phyloP scores from a whole-genome alignment of 1,284 basidiomycete species.

The Cutaneotrichosporon mucoides region DNA sequence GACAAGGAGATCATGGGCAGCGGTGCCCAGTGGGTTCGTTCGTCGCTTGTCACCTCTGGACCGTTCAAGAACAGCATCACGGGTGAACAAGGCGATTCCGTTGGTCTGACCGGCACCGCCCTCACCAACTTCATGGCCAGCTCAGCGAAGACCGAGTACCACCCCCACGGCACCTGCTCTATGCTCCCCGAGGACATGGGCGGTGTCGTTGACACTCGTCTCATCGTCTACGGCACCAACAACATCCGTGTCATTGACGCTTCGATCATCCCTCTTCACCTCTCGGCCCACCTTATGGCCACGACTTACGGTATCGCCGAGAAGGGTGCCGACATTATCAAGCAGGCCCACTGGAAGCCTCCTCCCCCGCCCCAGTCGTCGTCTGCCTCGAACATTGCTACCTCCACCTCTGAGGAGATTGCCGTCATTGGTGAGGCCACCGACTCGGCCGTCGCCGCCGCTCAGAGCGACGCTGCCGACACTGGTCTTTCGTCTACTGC shows the following conservation, averaged over 20 bases:
- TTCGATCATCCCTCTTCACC: conserved; percentile 50
- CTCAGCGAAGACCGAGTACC: conserved; percentile 51
- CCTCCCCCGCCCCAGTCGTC: conserved; percentile 6
- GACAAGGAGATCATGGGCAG: conserved; percentile 40
- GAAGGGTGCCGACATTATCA: conserved; percentile 62
- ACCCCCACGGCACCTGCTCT: conserved; percentile 60
- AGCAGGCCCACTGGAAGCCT: conserved; percentile 25
- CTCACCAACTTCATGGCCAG: conserved; percentile 39
- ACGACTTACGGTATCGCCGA: conserved; percentile 67
- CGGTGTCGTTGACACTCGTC: conserved; percentile 62
- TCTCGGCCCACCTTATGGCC: conserved; percentile 49
- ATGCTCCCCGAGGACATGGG: conserved; percentile 62
- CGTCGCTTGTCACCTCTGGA: conserved; percentile 24
- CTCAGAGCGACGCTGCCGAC: conserved; percentile 14
- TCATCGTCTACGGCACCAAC: conserved; percentile 60
- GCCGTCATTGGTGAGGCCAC: conserved; percentile 31
- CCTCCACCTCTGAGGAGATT: conserved; percentile 9
- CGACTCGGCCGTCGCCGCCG: conserved; percentile 25
- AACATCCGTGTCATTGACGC: conserved; percentile 53
- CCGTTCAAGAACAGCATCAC: conserved; percentile 33
- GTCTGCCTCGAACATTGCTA: not conserved
- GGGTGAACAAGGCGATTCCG: conserved; percentile 29
- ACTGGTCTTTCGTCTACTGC: conserved; percentile 17
- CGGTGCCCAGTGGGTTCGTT: conserved; percentile 37
- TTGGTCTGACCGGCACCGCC: conserved; percentile 28